phyloP scores from a whole-genome alignment of 306 rosid species.

The Cucurbita argyrosperma region DNA sequence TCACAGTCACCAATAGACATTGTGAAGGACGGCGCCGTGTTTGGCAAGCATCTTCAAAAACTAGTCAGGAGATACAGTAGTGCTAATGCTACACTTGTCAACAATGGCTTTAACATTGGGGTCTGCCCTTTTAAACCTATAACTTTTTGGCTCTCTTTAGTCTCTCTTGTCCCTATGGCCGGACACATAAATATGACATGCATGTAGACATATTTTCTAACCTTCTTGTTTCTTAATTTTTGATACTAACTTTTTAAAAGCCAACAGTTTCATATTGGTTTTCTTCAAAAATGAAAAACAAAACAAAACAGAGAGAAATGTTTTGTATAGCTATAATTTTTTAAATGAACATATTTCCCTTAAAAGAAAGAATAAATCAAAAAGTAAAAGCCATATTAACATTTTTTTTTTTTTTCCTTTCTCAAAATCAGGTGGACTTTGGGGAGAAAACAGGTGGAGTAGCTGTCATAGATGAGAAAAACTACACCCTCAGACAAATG shows the following conservation, averaged over 20 bases:
- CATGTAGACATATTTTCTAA: neutral
- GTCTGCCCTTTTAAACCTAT: constrained; percentile 20
- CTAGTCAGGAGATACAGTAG: constrained; percentile 26
- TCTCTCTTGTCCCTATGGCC: neutral
- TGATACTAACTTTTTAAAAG: neutral
- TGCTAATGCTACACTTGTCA: constrained; percentile 43
- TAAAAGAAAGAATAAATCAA: too few relatives aligned
- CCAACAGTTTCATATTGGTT: neutral
- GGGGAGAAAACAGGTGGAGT: constrained; percentile 35
- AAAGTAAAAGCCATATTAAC: neutral
- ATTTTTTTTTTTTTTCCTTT: neutral
- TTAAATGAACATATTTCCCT: too few relatives aligned
- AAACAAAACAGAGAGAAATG: too few relatives aligned
- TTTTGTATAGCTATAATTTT: too few relatives aligned
- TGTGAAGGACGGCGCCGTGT: neutral
- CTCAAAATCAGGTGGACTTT: constrained; percentile 32
- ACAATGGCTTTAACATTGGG: constrained; percentile 62
- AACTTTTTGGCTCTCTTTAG: neutral
- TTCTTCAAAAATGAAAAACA: neutral
- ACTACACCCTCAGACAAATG: constrained; percentile 41
- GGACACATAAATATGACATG: neutral
- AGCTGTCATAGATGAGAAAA: constrained; percentile 30
- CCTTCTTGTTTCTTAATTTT: neutral
- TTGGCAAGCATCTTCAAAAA: constrained; percentile 15
- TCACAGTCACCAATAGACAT: constrained; percentile 59